These are phyloP conservation scores for Candida buenavistaensis DNA, from an alignment of 1,139 yeast genomes.

Conservation along the genomic window DNA sequence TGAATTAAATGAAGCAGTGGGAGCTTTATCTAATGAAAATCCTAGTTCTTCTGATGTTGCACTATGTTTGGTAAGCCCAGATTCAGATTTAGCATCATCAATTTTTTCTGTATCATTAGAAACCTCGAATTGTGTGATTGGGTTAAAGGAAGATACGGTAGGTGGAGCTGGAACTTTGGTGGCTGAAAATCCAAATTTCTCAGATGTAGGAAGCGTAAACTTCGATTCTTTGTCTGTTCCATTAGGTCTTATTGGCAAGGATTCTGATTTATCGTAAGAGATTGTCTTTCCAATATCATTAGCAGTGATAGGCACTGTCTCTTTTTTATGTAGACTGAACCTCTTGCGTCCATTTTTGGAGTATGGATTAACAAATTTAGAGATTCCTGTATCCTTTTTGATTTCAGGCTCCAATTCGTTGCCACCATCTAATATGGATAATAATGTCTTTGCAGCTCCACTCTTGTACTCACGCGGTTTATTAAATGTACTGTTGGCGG, in stretches of 20 bases:
- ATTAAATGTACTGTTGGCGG: constrained; percentile 1
- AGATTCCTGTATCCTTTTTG: constrained; percentile 5
- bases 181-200: too few relatives aligned
- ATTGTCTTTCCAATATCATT: constrained; percentile 39
- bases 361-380: constrained; percentile 16
- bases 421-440: constrained; percentile 56
- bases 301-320: constrained; percentile 25
- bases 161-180: too few relatives aligned
- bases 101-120: too few relatives aligned
- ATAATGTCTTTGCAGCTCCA: constrained; percentile 63
- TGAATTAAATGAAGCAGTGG: too few relatives aligned
- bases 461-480: constrained; percentile 36
- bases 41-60: too few relatives aligned
- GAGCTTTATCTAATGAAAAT: too few relatives aligned
- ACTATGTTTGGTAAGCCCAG: too few relatives aligned
- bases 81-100: neutral
- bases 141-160: too few relatives aligned
- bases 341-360: constrained; percentile 6
- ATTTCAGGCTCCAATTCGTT: too few relatives aligned
- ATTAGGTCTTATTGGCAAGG: constrained; percentile 18
- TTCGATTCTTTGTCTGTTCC: neutral
- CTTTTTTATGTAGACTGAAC: constrained; percentile 2
- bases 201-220: neutral
- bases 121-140: neutral
- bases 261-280: constrained; percentile 34